phyloP scores from a whole-genome alignment of 768 basidiomycete genomes.

The Tulasnella sp. region DNA sequence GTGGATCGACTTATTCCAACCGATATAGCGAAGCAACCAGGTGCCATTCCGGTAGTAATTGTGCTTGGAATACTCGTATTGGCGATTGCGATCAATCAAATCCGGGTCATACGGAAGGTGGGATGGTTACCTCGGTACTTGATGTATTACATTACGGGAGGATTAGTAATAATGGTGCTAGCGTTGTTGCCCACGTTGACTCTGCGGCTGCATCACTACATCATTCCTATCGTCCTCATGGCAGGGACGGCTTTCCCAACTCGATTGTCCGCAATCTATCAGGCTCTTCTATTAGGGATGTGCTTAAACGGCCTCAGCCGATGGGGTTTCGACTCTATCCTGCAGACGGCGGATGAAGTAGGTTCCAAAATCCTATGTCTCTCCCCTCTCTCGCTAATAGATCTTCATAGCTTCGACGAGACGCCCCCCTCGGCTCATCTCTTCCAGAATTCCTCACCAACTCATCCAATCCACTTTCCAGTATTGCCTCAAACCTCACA shows the following conservation, averaged over 20 bases:
- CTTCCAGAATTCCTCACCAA: conserved; percentile 72
- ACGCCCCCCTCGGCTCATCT: conserved; percentile 64
- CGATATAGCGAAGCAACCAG: conserved; percentile 61
- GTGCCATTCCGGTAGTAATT: conserved; percentile 64
- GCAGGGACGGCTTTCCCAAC: conserved; percentile 81
- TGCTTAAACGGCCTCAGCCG: conserved; percentile 76
- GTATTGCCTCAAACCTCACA: conserved; percentile 52
- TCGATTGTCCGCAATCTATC: conserved; percentile 70
- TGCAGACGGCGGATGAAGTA: conserved; percentile 71
- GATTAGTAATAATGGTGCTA: conserved; percentile 61
- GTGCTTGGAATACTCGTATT: conserved; percentile 62
- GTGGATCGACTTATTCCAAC: conserved; percentile 69
- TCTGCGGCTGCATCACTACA: conserved; percentile 78
- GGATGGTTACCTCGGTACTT: conserved; percentile 78
- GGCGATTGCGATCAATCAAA: conserved; percentile 61
- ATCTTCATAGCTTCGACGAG: conserved; percentile 57
- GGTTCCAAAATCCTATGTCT: conserved; percentile 33
- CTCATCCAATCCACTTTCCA: conserved; percentile 48
- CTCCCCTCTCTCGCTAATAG: not conserved
- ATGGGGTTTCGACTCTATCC: conserved; percentile 73
- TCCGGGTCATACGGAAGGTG: conserved; percentile 77
- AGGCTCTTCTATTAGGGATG: conserved; percentile 77
- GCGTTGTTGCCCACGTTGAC: conserved; percentile 64
- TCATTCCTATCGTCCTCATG: conserved; percentile 67
- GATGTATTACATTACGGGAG: conserved; percentile 68